These are phyloP conservation scores for Saturnispora besseyi DNA, from an alignment of 805 yeast species.

Conservation along the genomic window DNA sequence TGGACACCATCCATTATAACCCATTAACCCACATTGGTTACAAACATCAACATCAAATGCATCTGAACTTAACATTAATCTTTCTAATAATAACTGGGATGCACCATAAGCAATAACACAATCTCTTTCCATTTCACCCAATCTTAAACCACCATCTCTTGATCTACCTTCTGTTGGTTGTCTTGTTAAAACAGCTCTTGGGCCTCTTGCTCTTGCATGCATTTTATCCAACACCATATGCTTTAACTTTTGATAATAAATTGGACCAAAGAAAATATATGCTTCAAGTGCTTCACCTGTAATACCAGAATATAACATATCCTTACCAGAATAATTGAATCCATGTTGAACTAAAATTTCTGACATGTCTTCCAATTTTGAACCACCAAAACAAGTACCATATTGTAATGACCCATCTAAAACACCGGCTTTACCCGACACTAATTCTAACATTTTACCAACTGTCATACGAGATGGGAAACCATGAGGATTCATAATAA, in stretches of 20 bases:
- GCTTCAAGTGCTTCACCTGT: constrained; percentile 98
- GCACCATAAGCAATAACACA: constrained; percentile 99
- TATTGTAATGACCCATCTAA: constrained; percentile 84
- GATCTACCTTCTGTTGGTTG: constrained; percentile 99
- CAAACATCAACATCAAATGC: constrained; percentile 97
- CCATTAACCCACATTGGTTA: constrained; percentile 91
- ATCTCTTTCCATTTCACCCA: constrained; percentile 99
- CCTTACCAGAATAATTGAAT: constrained; percentile 91
- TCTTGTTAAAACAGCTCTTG: constrained; percentile 93
- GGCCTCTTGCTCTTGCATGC: constrained; percentile 99
- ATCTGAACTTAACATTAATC: constrained; percentile 94
- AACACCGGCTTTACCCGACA: constrained; percentile 97
- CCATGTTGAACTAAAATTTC: constrained; percentile 83
- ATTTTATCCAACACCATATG: constrained; percentile 98
- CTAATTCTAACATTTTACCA: constrained; percentile 94
- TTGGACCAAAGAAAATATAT: constrained; percentile 96
- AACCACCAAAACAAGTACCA: constrained; percentile 98
- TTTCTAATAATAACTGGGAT: constrained; percentile 83
- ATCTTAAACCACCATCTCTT: constrained; percentile 96
- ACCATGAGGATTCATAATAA: constrained; percentile 98
- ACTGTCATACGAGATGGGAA: constrained; percentile 99
- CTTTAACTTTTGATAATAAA: constrained; percentile 94
- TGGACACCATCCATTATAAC: constrained; percentile 97
- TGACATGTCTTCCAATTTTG: constrained; percentile 93
- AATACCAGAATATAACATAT: constrained; percentile 93